Base-by-base conservation (phyloP, 2,329 filamentous ascomycete species). In the Ilyonectria sp. region DNA sequence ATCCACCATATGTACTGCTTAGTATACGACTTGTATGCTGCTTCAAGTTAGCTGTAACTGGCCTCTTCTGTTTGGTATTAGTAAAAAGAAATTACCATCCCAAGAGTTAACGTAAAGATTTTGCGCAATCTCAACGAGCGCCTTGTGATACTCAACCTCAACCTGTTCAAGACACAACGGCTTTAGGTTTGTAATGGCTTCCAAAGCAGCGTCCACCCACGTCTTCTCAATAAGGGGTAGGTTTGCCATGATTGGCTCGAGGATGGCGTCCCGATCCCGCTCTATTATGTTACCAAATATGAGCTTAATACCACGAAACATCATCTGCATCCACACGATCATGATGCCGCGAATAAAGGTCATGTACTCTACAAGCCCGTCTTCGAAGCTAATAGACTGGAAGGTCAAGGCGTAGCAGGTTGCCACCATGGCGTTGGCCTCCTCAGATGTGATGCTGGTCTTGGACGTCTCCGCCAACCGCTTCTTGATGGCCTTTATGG, bases 401-500 rank as follows among this genome's bases (percentile, higher is more conserved):
- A 89, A 90, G 0, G 86, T 87, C 35, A 91, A 82, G 11, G 87
- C 87, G 71, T 86, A 89, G 75, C 88, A 90, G 3, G 88, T 86
- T 2, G 87, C 88, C 58, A 90, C 80, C 49, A 90, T 82, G 7
- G 88, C 88, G 71, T 90, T 90, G 57, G 86, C 85, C 73, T 90
- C 86, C 64, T 88, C 86, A 54, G 83, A 82, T 1, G 80, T 80
- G 5, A 81, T 81, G 33, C 78, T 79, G 4, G 78, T 75, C 72
- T 81, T 80, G 21, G 85, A 75, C 4, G 81, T 79, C 53, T 83
- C 81, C 11, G 81, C 76, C 2, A 91, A 79, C 1, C 85, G 83
- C 69, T 85, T 85, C 76, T 91, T 90, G 71, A 91, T 87, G 7
- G 88, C 85, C 67, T 86, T 86, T 73, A 93, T 88, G 7, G 91